Percentiles rank a stretch among this genome's conserved stretches.
phyloP scores from a whole-genome alignment of 805 yeast species.

The Debaryomyces castellii region DNA sequence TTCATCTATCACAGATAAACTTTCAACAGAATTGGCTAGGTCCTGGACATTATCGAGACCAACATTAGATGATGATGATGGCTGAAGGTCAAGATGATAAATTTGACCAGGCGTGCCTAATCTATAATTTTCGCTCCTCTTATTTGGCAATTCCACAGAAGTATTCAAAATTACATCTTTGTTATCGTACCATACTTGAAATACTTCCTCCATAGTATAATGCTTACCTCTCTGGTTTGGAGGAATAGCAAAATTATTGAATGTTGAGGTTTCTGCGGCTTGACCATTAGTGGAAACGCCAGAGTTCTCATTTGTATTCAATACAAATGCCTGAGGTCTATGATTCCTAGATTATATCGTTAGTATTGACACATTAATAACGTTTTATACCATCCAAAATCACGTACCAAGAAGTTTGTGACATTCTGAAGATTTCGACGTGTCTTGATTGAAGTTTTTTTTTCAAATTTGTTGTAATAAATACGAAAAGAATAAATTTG shows the following conservation, averaged over 20 bases:
- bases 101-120: conserved; percentile 29
- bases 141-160: conserved; percentile 9
- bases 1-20: conserved; percentile 6
- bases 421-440: conserved; percentile 4
- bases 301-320: neutral
- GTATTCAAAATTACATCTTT: conserved; percentile 21
- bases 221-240: conserved; percentile 40
- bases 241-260: conserved; percentile 22
- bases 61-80: neutral
- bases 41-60: neutral
- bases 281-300: neutral
- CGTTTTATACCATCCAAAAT: neutral
- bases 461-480: neutral
- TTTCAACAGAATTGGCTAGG: conserved; percentile 6
- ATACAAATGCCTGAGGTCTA: conserved; percentile 4
- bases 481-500: neutral
- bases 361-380: neutral
- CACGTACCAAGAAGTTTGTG: conserved; percentile 12
- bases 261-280: neutral
- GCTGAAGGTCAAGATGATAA: conserved; percentile 36
- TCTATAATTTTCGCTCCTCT: conserved; percentile 28
- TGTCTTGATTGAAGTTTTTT: neutral
- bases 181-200: conserved; percentile 48
- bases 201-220: conserved; percentile 53
- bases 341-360: conserved; percentile 4